Evolutionary conservation across 2,329 filamentous ascomycete genomes (phyloP), one percentile per base, ranked within the genome.

Genomic region (Thyridium curvatum): DNA sequence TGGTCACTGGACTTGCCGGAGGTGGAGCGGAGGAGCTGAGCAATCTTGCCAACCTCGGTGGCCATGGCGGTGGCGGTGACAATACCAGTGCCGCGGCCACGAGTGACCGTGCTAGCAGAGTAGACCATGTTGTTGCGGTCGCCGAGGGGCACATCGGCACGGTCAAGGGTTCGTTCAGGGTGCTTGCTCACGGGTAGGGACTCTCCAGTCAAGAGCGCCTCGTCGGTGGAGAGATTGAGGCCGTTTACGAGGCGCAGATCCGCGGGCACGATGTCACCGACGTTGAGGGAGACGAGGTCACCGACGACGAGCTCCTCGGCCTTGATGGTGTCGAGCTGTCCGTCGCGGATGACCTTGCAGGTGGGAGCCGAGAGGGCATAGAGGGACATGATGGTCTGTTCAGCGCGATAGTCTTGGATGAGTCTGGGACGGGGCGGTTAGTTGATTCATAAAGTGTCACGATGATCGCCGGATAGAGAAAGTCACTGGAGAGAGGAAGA

Each of bases 161-260:
- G 66, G 32, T 68, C 62, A 37, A 82, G 69, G 34, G 79, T 60
- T 33, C 61, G 66, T 29, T 77, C 69, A n/a, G 77, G 64, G 50
- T 77, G 68, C 64, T 87, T 82, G 67, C 69, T 75, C 39, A 84
- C 79, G 42, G 83, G 79, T 7, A 84, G 60, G 29, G 83, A 84
- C 63, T 88, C 84, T 45, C 84, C 84, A 12, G 84, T 88, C 30
- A 87, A 72, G 42, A 85, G 71, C 12, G 83, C 81, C 59, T 87
- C 83, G 44, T 94, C 86, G 46, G 82, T 84, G 36, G 82, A 83
- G 42, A 87, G 65, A 58, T 90, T 90, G 61, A 88, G 77, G 41
- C 74, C 76, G 46, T 82, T 72, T 44, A 82, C 59, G 15, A 81
- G 64, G 45, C 40, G 39, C 10, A 43, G 15, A 59, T 87, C 83